These are phyloP conservation scores for Tolypocladium guangdongense DNA, from an alignment of 2,329 filamentous ascomycete species.

Conservation along the genomic window DNA sequence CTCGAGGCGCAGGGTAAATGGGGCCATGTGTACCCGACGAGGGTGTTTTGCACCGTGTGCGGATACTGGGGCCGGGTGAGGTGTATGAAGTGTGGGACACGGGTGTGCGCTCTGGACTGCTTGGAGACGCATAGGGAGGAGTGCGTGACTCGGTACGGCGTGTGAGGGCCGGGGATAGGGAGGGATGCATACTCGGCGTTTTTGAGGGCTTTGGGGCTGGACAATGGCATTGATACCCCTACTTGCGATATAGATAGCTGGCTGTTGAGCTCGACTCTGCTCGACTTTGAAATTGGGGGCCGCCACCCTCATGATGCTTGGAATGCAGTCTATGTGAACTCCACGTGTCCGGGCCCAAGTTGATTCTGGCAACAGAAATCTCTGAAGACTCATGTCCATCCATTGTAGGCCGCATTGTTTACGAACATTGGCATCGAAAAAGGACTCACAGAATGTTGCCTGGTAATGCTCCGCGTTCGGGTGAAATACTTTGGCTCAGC, in stretches of 20 bases:
- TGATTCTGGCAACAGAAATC: not conserved
- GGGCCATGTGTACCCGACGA: constrained; percentile 40
- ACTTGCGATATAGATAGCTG: not conserved
- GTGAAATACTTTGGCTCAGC: not conserved
- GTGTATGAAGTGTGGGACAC: constrained; percentile 68
- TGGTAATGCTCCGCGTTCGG: not conserved
- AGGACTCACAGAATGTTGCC: too few species aligned
- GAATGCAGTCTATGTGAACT: not conserved
- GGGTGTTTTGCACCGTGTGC: constrained; percentile 67
- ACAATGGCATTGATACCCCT: constrained; percentile 6
- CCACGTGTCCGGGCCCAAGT: not conserved
- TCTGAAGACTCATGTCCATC: not conserved
- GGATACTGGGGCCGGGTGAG: constrained; percentile 71
- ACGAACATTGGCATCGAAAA: too few species aligned
- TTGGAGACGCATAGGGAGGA: constrained; percentile 62
- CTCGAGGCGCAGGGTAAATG: constrained; percentile 46
- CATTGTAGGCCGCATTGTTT: not conserved
- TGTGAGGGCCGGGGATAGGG: constrained; percentile 15
- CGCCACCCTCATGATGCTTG: too few species aligned
- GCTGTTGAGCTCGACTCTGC: not conserved
- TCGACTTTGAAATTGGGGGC: not conserved
- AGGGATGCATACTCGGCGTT: constrained; percentile 3
- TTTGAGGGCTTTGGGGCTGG: constrained; percentile 5
- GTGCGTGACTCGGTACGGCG: constrained; percentile 54
- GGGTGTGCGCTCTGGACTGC: constrained; percentile 69